Conservation (phyloP, 2,329 filamentous ascomycete species). For the Trichoderma koningiopsis region DNA sequence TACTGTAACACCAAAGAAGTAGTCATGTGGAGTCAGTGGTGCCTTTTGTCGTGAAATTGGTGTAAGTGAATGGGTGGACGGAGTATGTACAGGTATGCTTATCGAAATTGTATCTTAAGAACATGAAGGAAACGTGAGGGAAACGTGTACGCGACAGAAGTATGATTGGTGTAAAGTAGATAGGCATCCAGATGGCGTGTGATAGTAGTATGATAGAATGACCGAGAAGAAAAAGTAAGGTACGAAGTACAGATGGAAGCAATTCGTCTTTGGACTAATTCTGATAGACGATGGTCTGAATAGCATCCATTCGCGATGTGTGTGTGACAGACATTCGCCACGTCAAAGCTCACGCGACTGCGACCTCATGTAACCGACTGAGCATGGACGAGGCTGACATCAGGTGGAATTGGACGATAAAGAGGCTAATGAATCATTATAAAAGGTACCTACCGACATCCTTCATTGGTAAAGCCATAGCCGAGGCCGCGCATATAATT, state of each 20-base stretch:
- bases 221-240: background rate
- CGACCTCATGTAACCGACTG: background rate
- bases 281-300: background rate
- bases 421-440: background rate
- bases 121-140: background rate
- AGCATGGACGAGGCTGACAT: background rate
- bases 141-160: background rate
- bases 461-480: slow-evolving; percentile 66
- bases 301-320: background rate
- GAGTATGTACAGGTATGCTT: background rate
- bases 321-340: background rate
- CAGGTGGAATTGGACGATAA: background rate
- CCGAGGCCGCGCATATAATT: slow-evolving; percentile 61
- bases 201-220: background rate
- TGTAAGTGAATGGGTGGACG: background rate
- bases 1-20: background rate
- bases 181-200: background rate
- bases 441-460: slow-evolving; percentile 57
- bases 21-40: background rate
- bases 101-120: background rate
- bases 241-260: background rate
- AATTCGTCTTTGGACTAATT: background rate
- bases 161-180: background rate
- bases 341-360: background rate
- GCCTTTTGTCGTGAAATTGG: background rate